Conservation (phyloP, 495 filamentous ascomycete genomes). For the Penicillium roqueforti region DNA sequence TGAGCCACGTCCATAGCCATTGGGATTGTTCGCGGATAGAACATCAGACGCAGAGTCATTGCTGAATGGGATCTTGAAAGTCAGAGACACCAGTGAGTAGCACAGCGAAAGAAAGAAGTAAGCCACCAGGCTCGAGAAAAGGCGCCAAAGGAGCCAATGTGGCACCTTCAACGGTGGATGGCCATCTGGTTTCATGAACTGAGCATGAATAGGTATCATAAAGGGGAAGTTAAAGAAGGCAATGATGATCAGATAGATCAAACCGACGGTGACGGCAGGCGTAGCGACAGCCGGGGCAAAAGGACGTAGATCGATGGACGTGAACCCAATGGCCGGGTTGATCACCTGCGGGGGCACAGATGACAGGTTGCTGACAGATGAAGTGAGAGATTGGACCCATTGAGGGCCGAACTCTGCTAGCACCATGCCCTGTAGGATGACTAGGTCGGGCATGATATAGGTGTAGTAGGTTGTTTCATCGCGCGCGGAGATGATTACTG, state of each 20-base stretch:
- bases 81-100: constrained; percentile 62
- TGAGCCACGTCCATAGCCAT: constrained; percentile 56
- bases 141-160: constrained; percentile 60
- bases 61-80: constrained; percentile 61
- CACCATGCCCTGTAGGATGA: constrained; percentile 40
- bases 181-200: constrained; percentile 46
- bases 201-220: constrained; percentile 62
- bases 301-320: constrained; percentile 56
- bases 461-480: constrained; percentile 51
- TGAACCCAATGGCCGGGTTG: constrained; percentile 61
- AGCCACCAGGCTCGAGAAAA: constrained; percentile 53
- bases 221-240: constrained; percentile 70
- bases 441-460: constrained; percentile 53
- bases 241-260: constrained; percentile 72
- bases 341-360: constrained; percentile 51
- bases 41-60: constrained; percentile 42
- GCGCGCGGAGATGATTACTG: constrained; percentile 55
- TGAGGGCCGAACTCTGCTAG: constrained; percentile 47
- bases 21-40: constrained; percentile 42
- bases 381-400: constrained; percentile 41
- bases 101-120: constrained; percentile 66
- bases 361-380: constrained; percentile 32
- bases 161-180: constrained; percentile 57
- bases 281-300: constrained; percentile 53
- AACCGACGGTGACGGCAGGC: constrained; percentile 59